Evolutionary conservation across 768 basidiomycete genomes (phyloP), one percentile per base, ranked within the genome.

Genomic region (Boletus sp.): DNA sequence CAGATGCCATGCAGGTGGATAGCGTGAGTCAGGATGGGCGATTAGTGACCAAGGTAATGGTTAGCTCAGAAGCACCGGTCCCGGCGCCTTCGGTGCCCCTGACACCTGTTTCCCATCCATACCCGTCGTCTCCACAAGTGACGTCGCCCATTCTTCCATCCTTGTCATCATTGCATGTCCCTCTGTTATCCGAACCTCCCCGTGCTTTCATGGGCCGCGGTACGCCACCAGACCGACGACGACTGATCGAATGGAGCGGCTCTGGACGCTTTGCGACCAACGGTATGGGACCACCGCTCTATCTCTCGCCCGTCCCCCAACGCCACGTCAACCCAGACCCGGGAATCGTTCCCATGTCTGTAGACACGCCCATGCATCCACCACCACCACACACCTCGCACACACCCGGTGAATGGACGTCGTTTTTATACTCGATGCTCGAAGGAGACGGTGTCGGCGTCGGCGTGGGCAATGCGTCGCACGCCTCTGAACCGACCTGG

Each of bases 121-220:
- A 55, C 37, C 48, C 55, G 0, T 17, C 51, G 25, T 53, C 66
- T 9, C 34, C 54, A 11, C 38, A 43, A 1, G 33, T 54, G n/a
- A 51, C 58, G 1, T 56, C 47, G 0, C 58, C 56, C 13, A 53
- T 30, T 7, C 56, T 70, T 32, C 70, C 64, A 0, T 42, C 54
- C 2, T 69, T 70, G 1, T 69, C 69, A 0, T 72, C 69, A 0
- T 46, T 70, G 35, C 69, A 70, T 23, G 69, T 72, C 21, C 69
- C 69, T 33, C 40, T 70, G 1, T 51, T 70, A 7, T 70, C 69
- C 13, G 69, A 70, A 40, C 69, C 68, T 1, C 65, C 66, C 1
- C 69, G 70, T 27, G 69, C 70, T 3, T 70, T 71, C 34, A 70
- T 70, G 69, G 69, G 69, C 19, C 70, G 69, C 3, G 69, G 69